Evolutionary conservation across 169 alveolate genomes (phyloP), one percentile per base, ranked within the genome.

Genomic region (Babesia divergens): DNA sequence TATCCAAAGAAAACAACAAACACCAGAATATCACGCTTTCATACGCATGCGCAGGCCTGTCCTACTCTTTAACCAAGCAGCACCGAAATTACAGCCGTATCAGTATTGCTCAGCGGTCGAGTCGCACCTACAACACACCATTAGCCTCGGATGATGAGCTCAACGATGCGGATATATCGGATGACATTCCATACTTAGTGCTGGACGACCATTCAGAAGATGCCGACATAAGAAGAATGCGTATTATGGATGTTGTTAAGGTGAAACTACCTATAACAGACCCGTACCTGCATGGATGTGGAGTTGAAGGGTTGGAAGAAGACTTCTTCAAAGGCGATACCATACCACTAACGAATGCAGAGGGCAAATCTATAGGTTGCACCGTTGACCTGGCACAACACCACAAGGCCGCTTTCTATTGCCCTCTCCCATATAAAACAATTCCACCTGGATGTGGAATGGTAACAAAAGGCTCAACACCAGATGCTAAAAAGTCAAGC

Each of bases 271-370:
- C 65, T 26, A 50, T 59, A 13, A 72, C 83, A 3, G 70, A 72
- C 65, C 83, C 83, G 8, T 72, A 66, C 40, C 68, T 72, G 1
- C 67, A 35, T 4, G 83, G 83, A 16, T 72, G 83, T 24, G 83
- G 83, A 22, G 35, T 60, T 22, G 50, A 62, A 2, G 58, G 43
- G 6, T 59, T 38, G 6, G 28, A 29, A 7, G 74, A 32, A 20
- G 49, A 44, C 68, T 37, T 72, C 13, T 72, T 72, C 65, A 46
- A 24, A 34, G 68, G 56, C 26, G 83, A 72, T 8, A 72, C 83
- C 2, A 49, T 24, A 32, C 42, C 26, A 13, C 32, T 72, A 3
- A n/a, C 13, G 0, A 38, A 62, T 22, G 35, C 20, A 26, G 32
- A 22, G 38, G 83, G 83, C 13, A 24, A 31, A 18, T 47, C 32